Evolutionary conservation across 1,139 yeast genomes (phyloP), one percentile per base, ranked within the genome.

Genomic region (Entelexis sorbosivorans): DNA sequence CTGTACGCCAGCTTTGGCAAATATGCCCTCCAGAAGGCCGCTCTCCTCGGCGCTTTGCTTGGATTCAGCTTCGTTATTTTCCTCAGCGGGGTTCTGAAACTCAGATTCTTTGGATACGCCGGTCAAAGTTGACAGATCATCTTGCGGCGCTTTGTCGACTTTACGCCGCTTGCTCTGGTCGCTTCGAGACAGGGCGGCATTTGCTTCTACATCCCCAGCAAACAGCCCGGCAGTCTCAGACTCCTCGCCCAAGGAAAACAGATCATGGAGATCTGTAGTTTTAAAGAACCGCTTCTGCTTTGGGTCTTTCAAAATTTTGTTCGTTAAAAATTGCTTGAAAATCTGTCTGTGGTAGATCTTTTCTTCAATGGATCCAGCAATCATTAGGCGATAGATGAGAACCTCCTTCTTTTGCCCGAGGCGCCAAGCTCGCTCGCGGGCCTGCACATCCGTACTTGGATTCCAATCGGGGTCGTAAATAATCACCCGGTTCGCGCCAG

Each of bases 391-490:
- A 61, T 89, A 93, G 36, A 91, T 89, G 3, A 89, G 79, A n/a
- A 91, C 96, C 60, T 89, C 96, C 57, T 81, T 79, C 64, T 84
- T 89, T 63, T 91, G 98, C 0, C 98, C 98, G 56, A 91, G 73
- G 59, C 98, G 73, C 98, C 98, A 91, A 0, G 97, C 97, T 48
- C 98, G 69, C 66, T 91, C 98, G 57, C 98, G 72, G 0, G 98
- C 98, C 66, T 91, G 98, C 57, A 91, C 76, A 69, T 91, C 98
- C 0, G 97, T 91, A 0, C 96, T 87, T 0, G 98, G 98, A 63
- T 91, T 91, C 98, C 98, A 91, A 65, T 91, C 98, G 0, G 98
- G 98, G 63, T 91, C 98, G 64, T 75, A 91, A 17, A 91, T 91
- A 19, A 91, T 87, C 7, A 91, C 96, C 49, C 98, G 70, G 60